These are phyloP conservation scores for Xanthoparmelia taractica DNA, from an alignment of 495 filamentous ascomycete species.

Conservation along the genomic window DNA sequence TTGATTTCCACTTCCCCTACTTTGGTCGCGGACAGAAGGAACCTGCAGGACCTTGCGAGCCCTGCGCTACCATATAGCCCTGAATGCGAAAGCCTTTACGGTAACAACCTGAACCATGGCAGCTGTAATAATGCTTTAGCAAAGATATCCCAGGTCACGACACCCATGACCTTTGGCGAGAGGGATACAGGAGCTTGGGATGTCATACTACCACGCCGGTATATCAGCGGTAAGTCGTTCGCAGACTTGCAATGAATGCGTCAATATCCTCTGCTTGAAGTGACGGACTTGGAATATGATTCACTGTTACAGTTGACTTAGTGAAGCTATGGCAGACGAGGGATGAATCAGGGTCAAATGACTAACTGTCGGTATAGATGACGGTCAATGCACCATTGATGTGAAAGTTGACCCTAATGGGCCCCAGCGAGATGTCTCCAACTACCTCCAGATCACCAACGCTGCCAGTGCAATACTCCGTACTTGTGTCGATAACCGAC, in stretches of 20 bases:
- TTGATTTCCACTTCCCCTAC: background rate
- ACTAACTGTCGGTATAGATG: background rate
- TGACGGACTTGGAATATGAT: background rate
- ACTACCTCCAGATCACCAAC: background rate
- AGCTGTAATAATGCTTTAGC: background rate
- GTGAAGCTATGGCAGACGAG: background rate
- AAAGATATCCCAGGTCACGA: constrained; percentile 17
- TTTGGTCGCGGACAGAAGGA: background rate
- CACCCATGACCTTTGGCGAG: background rate
- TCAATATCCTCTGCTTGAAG: background rate
- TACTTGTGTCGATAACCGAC: background rate
- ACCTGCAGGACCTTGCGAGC: background rate
- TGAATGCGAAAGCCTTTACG: background rate
- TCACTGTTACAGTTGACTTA: background rate
- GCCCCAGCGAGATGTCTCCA: background rate
- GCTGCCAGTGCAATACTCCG: background rate
- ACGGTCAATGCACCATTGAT: background rate
- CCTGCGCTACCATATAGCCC: background rate
- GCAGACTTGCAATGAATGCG: background rate
- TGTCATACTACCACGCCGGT: background rate
- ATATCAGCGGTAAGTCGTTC: background rate
- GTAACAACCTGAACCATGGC: background rate
- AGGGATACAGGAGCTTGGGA: background rate
- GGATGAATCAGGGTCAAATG: background rate
- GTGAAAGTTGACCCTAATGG: background rate